Base-by-base conservation (phyloP, 257 asterid species). In the Euphrasia confusa region DNA sequence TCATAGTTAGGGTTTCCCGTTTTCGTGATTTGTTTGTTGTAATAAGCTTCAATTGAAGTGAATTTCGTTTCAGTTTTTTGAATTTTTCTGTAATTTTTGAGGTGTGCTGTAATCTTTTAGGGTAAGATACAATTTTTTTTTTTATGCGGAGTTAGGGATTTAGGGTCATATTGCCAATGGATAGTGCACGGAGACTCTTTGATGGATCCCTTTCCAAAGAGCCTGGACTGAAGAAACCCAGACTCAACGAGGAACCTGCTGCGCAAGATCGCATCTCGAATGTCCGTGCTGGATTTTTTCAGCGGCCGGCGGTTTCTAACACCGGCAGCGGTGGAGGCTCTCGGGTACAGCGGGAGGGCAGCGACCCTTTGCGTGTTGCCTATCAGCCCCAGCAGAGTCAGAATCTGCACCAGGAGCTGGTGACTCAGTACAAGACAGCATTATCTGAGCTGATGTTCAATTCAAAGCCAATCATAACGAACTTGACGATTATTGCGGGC, bases 401-500 rank as follows among this genome's bases (percentile, higher is more conserved):
- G 71, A 82, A 68, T 61, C 70, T 77, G 68, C 83, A 83, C 73
- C 84, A 78, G 71, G 99, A 89, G 82, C 35, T 54, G 35, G 58
- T 54, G 32, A 10, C 58, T 54, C 56, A 50, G 56, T 50, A 50
- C 56, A 50, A 50, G 56, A 50, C 30, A 7, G 56, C 56, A 5
- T 17, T 50, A 50, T 50, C 56, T 12, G 56, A 50, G 56, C 56
- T 50, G 28, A 17, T 21, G 2, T 5, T 50, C 9, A 50, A 50
- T 50, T 50, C 56, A 5, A 50, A 50, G 56, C 56, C 56, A 18
- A 50, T 50, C 9, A 93, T 93, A 59, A 93, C 99, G 2, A 93
- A 93, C 75, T 77, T 93, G 82, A 89, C 99, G n/a, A 93, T 93
- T 58, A 93, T 93, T 35, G 99, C 99, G 1, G 99, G 99, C 24